phyloP scores from a whole-genome alignment of 2,329 filamentous ascomycete genomes.

The Cordyceps sp. region DNA sequence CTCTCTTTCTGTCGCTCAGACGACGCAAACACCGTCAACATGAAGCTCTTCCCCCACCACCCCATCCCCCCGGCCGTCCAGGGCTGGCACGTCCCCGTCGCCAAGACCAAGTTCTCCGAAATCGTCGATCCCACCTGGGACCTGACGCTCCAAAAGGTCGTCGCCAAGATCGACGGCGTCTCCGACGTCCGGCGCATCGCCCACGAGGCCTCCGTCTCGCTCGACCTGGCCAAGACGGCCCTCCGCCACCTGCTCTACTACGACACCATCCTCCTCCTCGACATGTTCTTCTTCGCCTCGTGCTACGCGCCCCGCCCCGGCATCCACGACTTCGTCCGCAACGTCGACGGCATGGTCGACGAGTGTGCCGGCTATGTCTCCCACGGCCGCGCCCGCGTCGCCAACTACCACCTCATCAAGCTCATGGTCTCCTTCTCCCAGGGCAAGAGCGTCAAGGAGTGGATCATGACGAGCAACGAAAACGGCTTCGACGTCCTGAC shows the following conservation, averaged over 20 bases:
- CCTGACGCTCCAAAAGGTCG: slow-evolving; percentile 61
- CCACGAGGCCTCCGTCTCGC: slow-evolving; percentile 67
- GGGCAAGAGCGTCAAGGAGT: slow-evolving; percentile 72
- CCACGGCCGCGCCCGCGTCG: slow-evolving; percentile 23
- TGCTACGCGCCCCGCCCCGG: slow-evolving; percentile 73
- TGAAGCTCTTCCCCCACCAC: slow-evolving; percentile 84
- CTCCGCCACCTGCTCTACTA: slow-evolving; percentile 87
- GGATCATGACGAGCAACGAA: slow-evolving; percentile 61
- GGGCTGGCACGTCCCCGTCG: slow-evolving; percentile 80
- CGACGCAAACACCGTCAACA: slow-evolving; percentile 85
- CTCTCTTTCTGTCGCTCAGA: slow-evolving; percentile 45
- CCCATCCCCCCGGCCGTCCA: slow-evolving; percentile 60
- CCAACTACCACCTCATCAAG: slow-evolving; percentile 54
- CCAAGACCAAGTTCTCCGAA: slow-evolving; percentile 46
- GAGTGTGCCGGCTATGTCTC: slow-evolving; percentile 81
- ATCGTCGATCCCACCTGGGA: slow-evolving; percentile 57
- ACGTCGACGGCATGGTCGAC: slow-evolving; percentile 58
- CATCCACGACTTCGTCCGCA: slow-evolving; percentile 63
- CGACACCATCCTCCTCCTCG: slow-evolving; percentile 74
- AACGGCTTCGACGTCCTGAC: slow-evolving; percentile 47
- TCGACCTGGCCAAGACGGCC: slow-evolving; percentile 72
- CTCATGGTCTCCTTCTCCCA: slow-evolving; percentile 77
- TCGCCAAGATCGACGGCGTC: slow-evolving; percentile 78
- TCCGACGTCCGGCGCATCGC: slow-evolving; percentile 81
- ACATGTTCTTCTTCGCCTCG: slow-evolving; percentile 87